A percentile compares a stretch with the other conserved stretches of the same genome.
phyloP scores from a whole-genome alignment of 257 asterid species.

The Echites panduratus region DNA sequence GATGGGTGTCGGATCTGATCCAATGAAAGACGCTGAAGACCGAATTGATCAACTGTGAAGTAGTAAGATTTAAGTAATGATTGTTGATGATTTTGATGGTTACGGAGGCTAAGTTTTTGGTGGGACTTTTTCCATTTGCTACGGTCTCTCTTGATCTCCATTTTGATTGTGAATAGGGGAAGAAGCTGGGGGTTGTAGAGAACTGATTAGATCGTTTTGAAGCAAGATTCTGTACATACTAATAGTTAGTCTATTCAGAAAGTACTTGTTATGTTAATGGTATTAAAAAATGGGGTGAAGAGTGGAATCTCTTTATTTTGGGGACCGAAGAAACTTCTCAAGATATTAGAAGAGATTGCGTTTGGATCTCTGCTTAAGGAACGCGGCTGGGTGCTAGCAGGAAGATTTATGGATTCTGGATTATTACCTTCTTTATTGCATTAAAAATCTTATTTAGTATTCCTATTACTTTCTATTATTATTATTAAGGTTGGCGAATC shows the following conservation, averaged over 20 bases:
- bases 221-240: conserved; percentile 17
- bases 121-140: background rate
- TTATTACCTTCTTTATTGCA: background rate
- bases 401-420: conserved; percentile 5
- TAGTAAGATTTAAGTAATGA: background rate
- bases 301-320: conserved; percentile 24
- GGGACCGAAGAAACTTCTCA: conserved; percentile 4
- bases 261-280: background rate
- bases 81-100: conserved; percentile 2
- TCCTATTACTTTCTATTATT: background rate
- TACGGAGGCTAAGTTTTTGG: background rate
- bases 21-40: conserved; percentile 17
- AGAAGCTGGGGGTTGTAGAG: background rate
- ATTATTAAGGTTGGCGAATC: background rate
- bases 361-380: conserved; percentile 7
- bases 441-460: background rate
- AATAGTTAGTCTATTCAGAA: background rate
- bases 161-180: conserved; percentile 5
- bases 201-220: background rate
- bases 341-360: background rate
- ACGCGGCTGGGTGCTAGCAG: background rate
- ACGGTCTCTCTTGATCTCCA: background rate
- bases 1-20: conserved; percentile 65
- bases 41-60: background rate
- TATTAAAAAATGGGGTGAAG: background rate